Conservation (phyloP, 768 basidiomycete genomes). For the Leccinum broughii region DNA sequence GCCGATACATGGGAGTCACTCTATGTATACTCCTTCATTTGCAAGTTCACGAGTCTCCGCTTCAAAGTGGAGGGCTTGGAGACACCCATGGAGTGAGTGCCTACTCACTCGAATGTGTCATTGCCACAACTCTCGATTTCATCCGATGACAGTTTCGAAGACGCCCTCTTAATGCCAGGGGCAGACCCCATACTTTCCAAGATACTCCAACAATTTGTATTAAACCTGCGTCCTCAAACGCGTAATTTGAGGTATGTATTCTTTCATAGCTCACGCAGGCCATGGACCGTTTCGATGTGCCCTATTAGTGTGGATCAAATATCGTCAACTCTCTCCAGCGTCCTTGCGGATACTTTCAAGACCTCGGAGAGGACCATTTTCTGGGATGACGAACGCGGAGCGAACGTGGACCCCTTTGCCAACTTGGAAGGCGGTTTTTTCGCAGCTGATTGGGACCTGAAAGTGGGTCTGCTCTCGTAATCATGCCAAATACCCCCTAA, state of each 20-base stretch:
- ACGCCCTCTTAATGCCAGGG: constrained; percentile 70
- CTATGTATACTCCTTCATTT: constrained; percentile 84
- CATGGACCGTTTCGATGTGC: constrained; percentile 32
- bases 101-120: constrained; percentile 20
- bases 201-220: constrained; percentile 73
- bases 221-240: constrained; percentile 83
- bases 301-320: constrained; percentile 74
- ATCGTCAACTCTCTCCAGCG: constrained; percentile 66
- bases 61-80: constrained; percentile 78
- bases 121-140: constrained; percentile 36
- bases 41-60: constrained; percentile 75
- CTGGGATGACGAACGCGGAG: constrained; percentile 70
- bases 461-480: constrained; percentile 51
- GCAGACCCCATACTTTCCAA: constrained; percentile 72
- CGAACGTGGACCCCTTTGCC: constrained; percentile 75
- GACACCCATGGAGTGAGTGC: constrained; percentile 79
- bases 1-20: constrained; percentile 83
- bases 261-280: constrained; percentile 28
- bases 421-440: constrained; percentile 73
- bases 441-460: constrained; percentile 77
- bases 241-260: constrained; percentile 80
- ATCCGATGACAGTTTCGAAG: constrained; percentile 62
- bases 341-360: constrained; percentile 74
- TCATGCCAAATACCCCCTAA: constrained; percentile 28
- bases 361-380: constrained; percentile 73